Percentiles rank a stretch among this genome's conserved stretches.
These are phyloP conservation scores for Coffea eugenioides DNA, from an alignment of 257 asterid genomes.

Conservation along the genomic window DNA sequence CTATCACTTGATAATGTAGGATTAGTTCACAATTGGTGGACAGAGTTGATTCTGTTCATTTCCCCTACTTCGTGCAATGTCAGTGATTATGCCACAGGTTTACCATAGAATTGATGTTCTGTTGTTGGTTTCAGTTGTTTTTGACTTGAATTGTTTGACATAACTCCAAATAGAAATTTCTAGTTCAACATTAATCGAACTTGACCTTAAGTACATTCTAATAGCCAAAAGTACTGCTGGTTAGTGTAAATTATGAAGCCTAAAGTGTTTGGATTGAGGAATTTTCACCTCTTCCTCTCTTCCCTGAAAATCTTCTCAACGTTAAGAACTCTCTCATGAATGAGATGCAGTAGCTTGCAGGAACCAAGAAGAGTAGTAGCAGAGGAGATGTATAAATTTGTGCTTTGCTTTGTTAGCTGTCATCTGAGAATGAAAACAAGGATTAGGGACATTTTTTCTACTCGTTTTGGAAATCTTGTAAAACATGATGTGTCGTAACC, in stretches of 20 bases:
- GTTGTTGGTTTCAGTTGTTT: not conserved
- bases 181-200: not conserved
- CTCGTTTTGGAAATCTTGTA: no score
- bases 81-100: not conserved
- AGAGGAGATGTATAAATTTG: not conserved
- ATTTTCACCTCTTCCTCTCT: not conserved
- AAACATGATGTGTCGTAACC: no score
- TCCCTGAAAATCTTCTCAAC: not conserved
- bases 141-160: not conserved
- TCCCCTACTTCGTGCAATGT: not conserved
- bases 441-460: not conserved
- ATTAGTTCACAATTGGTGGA: not conserved
- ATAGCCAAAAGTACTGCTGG: no score
- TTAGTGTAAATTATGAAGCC: not conserved
- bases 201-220: not conserved
- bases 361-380: not conserved
- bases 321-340: not conserved
- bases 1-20: not conserved
- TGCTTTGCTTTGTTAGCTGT: not conserved
- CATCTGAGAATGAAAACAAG: not conserved
- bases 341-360: not conserved
- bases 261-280: not conserved
- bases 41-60: not conserved
- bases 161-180: not conserved
- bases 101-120: not conserved